Base-by-base conservation (phyloP, 371 early-diverging fungal species). In the Phascolomyces articulosus region DNA sequence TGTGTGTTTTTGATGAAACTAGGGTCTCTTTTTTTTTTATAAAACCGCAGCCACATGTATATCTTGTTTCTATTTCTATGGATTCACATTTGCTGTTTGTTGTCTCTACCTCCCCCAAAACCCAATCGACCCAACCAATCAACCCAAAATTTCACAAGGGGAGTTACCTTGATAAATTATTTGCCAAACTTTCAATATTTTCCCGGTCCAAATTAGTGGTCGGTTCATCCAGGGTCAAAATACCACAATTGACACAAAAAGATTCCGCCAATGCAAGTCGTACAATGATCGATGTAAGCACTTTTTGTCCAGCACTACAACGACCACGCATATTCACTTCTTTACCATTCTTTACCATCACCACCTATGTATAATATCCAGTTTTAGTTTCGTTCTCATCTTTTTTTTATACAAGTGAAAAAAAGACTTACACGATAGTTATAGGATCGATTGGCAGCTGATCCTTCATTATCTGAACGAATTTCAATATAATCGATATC, bases 281-380 rank as follows among this genome's bases (percentile, higher is more conserved):
- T 60, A 99, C 95, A 58, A 99, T 95, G 61, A 99, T 89, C 7
- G 96, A 95, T 1, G 98, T 92, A 41, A 99, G 79, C 38, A 99
- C 98, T 71, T 98, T 99, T 76, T 99, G 99, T 0, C 99, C 99
- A 0, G 99, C 99, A 82, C 96, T 95, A 73, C 98, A 98, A 56
- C 99, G 85, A 2, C 98, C 98, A 44, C 99, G 87, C 99, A 99
- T 99, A 59, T 99, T 99, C 23, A 99, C 69, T 49, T 95, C 96
- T 4, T 85, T 83, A 9, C 91, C 94, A 55, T 90, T 91, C 71
- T 98, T 97, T n/a, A 93, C 74, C 99, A 99, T 99, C 10, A 97
- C 95, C n/a, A 97, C 93, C 87, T 89, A 58, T 34, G 11, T 34
- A 34, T 34, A 29, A 56, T 34, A 56, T 29, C 6, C 56, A 16